Evolutionary conservation across 805 yeast species (phyloP).

Genomic region (Monosporozyma unispora): DNA sequence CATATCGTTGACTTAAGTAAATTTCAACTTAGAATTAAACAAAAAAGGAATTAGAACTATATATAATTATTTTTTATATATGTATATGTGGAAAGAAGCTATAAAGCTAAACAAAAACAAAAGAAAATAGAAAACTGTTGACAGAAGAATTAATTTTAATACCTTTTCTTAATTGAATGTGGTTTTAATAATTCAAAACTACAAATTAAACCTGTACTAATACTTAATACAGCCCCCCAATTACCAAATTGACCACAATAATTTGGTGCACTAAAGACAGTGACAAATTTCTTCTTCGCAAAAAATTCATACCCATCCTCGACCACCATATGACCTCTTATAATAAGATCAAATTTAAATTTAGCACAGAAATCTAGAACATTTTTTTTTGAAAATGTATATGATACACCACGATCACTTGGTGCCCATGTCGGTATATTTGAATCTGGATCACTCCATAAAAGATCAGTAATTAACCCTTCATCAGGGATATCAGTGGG

Average conservation of each 20-base stretch:
- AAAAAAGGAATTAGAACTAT: too few relatives aligned
- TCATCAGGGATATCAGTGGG: constrained; percentile 81
- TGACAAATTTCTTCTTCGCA: constrained; percentile 62
- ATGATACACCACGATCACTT: constrained; percentile 77
- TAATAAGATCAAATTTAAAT: constrained; percentile 66
- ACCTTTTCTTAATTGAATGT: constrained; percentile 11
- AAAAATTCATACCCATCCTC: constrained; percentile 84
- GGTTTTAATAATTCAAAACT: constrained; percentile 67
- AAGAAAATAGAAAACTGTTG: neutral
- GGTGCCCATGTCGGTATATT: constrained; percentile 53
- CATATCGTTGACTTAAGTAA: too few relatives aligned
- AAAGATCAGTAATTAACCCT: constrained; percentile 65
- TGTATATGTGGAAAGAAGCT: too few relatives aligned
- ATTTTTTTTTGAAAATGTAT: constrained; percentile 61
- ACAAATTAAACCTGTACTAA: constrained; percentile 57
- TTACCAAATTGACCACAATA: constrained; percentile 76
- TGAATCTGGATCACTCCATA: constrained; percentile 77
- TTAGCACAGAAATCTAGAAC: constrained; percentile 55
- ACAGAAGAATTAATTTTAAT: neutral
- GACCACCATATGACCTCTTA: constrained; percentile 83
- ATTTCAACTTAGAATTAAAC: too few relatives aligned
- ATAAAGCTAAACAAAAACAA: neutral
- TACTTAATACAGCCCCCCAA: constrained; percentile 75
- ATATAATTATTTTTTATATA: too few relatives aligned
- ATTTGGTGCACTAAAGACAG: constrained; percentile 75